Percentiles rank a stretch among this genome's conserved stretches.
Evolutionary conservation across 2,329 filamentous ascomycete species (phyloP).

Genomic region (Sphaerulina vaccinii): DNA sequence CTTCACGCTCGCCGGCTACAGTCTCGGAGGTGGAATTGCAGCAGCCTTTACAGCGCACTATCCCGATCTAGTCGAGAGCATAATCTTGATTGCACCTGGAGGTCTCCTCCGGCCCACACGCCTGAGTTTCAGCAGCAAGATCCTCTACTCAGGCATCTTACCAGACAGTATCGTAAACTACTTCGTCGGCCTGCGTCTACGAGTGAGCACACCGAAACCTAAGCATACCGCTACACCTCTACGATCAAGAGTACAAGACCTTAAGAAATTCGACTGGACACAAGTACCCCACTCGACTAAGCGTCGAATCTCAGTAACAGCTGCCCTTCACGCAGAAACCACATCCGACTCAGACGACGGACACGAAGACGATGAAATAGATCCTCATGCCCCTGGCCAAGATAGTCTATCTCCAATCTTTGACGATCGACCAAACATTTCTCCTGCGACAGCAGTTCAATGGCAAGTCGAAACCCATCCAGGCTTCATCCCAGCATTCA

Average conservation of each 20-base stretch:
- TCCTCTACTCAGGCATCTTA: constrained; percentile 64
- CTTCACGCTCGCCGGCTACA: constrained; percentile 77
- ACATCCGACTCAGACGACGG: background rate
- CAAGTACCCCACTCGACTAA: constrained; percentile 6
- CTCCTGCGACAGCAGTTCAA: constrained; percentile 61
- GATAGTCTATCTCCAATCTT: constrained; percentile 46
- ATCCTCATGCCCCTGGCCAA: constrained; percentile 20
- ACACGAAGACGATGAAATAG: constrained; percentile 15
- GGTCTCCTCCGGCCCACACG: constrained; percentile 69
- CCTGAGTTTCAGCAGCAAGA: constrained; percentile 58
- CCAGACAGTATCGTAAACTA: constrained; percentile 57
- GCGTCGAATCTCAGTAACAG: constrained; percentile 8
- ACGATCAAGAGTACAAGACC: constrained; percentile 3
- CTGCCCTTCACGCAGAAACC: constrained; percentile 8
- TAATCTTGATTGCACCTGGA: constrained; percentile 76
- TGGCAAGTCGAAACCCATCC: constrained; percentile 68
- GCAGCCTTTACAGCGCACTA: constrained; percentile 70
- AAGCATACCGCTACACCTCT: background rate
- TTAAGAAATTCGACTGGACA: constrained; percentile 11
- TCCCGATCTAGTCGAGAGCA: constrained; percentile 63
- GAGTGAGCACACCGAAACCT: constrained; percentile 20
- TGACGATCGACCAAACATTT: constrained; percentile 51
- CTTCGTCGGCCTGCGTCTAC: constrained; percentile 45
- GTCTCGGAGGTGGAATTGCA: constrained; percentile 72
- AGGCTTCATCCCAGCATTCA: constrained; percentile 69